phyloP scores from a whole-genome alignment of 345 rosid species.

The Pistacia integerrima region DNA sequence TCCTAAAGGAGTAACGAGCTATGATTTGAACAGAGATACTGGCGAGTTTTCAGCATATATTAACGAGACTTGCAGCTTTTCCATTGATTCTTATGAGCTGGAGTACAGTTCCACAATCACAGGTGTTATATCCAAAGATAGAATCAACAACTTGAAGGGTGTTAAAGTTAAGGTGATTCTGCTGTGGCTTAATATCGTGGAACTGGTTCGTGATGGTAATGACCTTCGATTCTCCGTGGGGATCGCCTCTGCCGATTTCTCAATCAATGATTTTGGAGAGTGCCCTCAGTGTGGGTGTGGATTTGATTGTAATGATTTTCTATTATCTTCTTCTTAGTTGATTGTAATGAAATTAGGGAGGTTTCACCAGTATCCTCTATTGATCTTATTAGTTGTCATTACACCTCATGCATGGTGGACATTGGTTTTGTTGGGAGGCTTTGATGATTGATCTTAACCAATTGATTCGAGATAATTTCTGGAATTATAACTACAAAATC shows the following conservation, averaged over 20 bases:
- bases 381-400: too few relatives aligned
- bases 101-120: conserved; percentile 51
- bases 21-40: conserved; percentile 51
- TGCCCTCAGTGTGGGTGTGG: conserved; percentile 56
- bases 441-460: too few relatives aligned
- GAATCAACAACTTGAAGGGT: conserved; percentile 46
- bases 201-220: conserved; percentile 42
- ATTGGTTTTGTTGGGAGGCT: too few relatives aligned
- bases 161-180: conserved; percentile 55
- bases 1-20: conserved; percentile 55
- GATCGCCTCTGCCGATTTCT: conserved; percentile 57
- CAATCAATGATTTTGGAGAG: conserved; percentile 42
- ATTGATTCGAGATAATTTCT: too few relatives aligned
- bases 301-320: conserved; percentile 33
- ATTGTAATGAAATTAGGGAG: neutral
- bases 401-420: too few relatives aligned
- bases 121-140: conserved; percentile 48
- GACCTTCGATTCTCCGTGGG: conserved; percentile 65
- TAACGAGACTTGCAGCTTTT: conserved; percentile 46
- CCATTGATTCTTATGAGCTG: conserved; percentile 54
- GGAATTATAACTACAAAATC: too few relatives aligned
- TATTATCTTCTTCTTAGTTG: conserved; percentile 21
- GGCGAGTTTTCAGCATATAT: conserved; percentile 55
- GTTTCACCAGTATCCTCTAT: too few relatives aligned
- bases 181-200: conserved; percentile 57